phyloP scores from a whole-genome alignment of 2,329 filamentous ascomycete species.

The Aplosporella prunicola region DNA sequence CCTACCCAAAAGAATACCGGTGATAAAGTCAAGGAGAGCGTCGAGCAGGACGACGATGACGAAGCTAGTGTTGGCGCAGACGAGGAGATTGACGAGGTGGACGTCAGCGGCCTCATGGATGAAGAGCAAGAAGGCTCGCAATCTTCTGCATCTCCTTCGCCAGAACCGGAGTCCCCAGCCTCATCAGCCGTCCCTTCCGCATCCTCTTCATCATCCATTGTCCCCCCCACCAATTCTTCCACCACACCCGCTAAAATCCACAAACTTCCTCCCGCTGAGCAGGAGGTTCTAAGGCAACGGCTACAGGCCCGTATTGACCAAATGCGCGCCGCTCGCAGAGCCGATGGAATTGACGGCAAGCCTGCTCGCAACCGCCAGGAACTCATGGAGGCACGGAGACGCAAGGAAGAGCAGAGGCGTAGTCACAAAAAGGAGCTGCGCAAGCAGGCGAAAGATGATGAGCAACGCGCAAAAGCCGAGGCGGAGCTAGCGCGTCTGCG shows the following conservation, averaged over 20 bases:
- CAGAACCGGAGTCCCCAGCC: slow-evolving; percentile 30
- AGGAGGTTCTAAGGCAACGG: slow-evolving; percentile 65
- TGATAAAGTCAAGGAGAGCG: slow-evolving; percentile 17
- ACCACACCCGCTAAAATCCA: slow-evolving; percentile 19
- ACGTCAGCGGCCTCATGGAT: slow-evolving; percentile 29
- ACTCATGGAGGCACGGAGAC: slow-evolving; percentile 77
- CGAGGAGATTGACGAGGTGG: slow-evolving; percentile 24
- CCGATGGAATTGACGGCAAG: slow-evolving; percentile 72
- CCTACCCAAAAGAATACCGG: slow-evolving; percentile 21
- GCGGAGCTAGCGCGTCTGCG: slow-evolving; percentile 47
- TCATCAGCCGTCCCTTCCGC: slow-evolving; percentile 32
- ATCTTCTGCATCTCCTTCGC: slow-evolving; percentile 25
- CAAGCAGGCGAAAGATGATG: slow-evolving; percentile 67
- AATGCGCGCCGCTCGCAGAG: slow-evolving; percentile 76
- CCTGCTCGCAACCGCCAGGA: slow-evolving; percentile 81
- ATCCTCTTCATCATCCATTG: slow-evolving; percentile 39
- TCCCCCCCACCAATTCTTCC: slow-evolving; percentile 22
- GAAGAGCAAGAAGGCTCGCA: slow-evolving; percentile 18
- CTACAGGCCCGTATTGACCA: slow-evolving; percentile 76
- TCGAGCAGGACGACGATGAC: slow-evolving; percentile 21
- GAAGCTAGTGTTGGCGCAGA: slow-evolving; percentile 19
- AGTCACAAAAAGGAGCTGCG: slow-evolving; percentile 82
- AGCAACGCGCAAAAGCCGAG: slow-evolving; percentile 53
- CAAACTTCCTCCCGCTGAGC: slow-evolving; percentile 51
- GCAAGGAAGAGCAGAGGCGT: slow-evolving; percentile 79